Conservation (phyloP, 2,329 filamentous ascomycete genomes). For the Colletotrichum sp. region DNA sequence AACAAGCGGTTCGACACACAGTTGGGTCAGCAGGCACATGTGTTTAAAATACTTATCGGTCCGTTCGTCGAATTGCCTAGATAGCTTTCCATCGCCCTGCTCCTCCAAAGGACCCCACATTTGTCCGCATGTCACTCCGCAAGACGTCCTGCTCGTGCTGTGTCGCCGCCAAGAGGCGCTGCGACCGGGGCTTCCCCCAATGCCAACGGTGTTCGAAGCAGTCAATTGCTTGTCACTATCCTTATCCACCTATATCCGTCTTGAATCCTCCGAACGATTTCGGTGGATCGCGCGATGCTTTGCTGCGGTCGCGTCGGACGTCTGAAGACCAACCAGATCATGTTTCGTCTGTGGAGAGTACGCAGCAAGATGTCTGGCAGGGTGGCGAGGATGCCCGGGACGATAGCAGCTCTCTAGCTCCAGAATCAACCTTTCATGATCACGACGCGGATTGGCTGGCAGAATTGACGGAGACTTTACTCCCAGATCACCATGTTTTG, state of each 20-base stretch:
- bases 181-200: background rate
- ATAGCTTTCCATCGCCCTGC: background rate
- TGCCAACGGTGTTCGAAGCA: background rate
- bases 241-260: background rate
- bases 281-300: background rate
- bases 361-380: background rate
- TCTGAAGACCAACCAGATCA: background rate
- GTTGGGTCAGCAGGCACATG: background rate
- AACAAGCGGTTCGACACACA: background rate
- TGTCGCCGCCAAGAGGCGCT: constrained; percentile 4
- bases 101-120: background rate
- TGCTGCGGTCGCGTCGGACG: background rate
- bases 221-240: background rate
- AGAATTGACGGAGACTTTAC: background rate
- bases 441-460: background rate
- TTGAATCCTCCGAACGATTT: background rate
- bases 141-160: background rate
- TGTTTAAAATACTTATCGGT: background rate
- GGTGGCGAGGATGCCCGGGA: background rate
- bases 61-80: background rate
- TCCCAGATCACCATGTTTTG: background rate
- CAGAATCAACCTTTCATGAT: background rate
- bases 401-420: background rate
- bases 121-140: constrained; percentile 13
- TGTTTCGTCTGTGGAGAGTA: background rate